Conservation (phyloP, 768 basidiomycete genomes). For the Calvatia gigantea region DNA sequence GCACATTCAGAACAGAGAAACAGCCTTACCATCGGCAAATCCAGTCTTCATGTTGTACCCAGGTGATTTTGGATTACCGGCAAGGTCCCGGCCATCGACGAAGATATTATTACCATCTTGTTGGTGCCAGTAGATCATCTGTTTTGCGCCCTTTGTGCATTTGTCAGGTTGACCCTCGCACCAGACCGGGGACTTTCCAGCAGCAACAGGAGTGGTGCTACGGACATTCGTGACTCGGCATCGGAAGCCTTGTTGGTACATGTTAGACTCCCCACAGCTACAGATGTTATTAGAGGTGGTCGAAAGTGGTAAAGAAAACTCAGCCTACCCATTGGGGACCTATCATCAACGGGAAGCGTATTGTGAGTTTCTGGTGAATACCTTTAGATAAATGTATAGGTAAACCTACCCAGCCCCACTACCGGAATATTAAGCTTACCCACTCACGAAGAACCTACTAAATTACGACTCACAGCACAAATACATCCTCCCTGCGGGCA, state of each 20-base stretch:
- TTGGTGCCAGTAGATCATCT: constrained; percentile 57
- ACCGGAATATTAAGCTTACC: constrained; percentile 6
- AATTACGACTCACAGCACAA: constrained; percentile 40
- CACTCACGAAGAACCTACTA: neutral
- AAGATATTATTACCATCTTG: constrained; percentile 43
- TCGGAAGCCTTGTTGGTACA: constrained; percentile 43
- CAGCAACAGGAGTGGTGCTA: constrained; percentile 34
- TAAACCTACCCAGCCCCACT: constrained; percentile 54
- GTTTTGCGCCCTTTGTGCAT: constrained; percentile 48
- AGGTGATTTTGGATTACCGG: constrained; percentile 38
- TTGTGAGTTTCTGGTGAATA: neutral
- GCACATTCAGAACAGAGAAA: too few relatives aligned
- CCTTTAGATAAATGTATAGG: neutral
- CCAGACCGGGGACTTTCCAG: constrained; percentile 45
- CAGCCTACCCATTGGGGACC: constrained; percentile 37
- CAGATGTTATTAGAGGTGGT: neutral
- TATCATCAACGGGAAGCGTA: constrained; percentile 3
- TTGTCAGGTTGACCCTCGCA: constrained; percentile 41
- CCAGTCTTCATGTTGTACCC: constrained; percentile 48
- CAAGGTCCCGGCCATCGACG: constrained; percentile 36
- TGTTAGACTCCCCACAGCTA: constrained; percentile 53
- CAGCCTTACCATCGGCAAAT: constrained; percentile 41
- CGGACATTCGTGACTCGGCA: constrained; percentile 46
- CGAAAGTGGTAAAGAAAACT: neutral
- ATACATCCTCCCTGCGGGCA: constrained; percentile 50